phyloP scores from a whole-genome alignment of 371 early-diverging fungal species.

The Mortierella sp. region DNA sequence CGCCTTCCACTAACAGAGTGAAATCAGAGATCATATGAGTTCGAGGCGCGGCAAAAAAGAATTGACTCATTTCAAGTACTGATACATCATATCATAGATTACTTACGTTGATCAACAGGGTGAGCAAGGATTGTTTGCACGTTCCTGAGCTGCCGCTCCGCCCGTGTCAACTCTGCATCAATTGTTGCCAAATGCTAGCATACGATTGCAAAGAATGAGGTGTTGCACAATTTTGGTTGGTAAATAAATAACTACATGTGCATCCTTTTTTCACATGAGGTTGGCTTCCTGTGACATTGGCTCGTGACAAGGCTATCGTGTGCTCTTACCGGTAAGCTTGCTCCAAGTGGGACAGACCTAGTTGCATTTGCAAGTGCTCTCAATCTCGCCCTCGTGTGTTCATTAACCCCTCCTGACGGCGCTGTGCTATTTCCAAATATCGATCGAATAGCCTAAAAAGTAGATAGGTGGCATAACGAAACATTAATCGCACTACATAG shows the following conservation, averaged over 20 bases:
- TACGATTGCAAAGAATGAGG: not conserved
- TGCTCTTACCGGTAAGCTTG: constrained; percentile 41
- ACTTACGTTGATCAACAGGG: constrained; percentile 45
- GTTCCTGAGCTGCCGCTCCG: constrained; percentile 43
- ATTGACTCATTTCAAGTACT: not conserved
- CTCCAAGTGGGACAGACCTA: constrained; percentile 30
- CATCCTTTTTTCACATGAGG: constrained; percentile 15
- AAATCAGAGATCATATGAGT: not conserved
- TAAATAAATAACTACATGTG: not conserved
- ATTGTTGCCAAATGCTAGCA: constrained; percentile 46
- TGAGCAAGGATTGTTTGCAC: constrained; percentile 51
- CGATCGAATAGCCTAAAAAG: constrained; percentile 27
- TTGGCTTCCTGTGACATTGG: not conserved
- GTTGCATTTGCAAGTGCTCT: constrained; percentile 16
- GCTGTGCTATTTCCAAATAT: constrained; percentile 14
- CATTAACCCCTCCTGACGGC: constrained; percentile 8
- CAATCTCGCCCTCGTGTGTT: constrained; percentile 23
- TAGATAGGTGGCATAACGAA: constrained; percentile 9
- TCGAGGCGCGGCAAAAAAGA: not conserved
- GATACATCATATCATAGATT: not conserved
- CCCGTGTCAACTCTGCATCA: constrained; percentile 51
- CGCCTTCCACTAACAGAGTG: constrained; percentile 24
- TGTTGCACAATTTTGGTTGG: not conserved
- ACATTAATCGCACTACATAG: no score
- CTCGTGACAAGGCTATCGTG: constrained; percentile 22